phyloP scores from a whole-genome alignment of 2,329 filamentous ascomycete species.

The Hypomyces rosellus region DNA sequence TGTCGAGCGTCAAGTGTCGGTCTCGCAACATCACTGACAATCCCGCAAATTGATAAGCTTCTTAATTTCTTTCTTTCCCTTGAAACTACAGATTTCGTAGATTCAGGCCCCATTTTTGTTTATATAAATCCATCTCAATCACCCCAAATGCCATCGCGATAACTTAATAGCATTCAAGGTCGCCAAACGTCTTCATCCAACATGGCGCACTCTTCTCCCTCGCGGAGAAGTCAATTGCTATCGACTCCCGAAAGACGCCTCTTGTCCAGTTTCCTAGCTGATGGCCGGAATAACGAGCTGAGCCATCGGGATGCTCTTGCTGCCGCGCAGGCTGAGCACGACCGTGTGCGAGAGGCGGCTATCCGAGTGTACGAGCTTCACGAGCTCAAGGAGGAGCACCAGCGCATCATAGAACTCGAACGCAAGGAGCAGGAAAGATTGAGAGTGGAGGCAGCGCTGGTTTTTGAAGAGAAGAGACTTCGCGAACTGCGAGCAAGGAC shows the following conservation, averaged over 20 bases:
- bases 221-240: slow-evolving; percentile 31
- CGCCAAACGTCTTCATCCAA: not conserved
- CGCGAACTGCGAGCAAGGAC: slow-evolving; percentile 41
- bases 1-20: too few species aligned
- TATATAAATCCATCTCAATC: not conserved
- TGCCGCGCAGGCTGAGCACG: slow-evolving; percentile 59
- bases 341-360: slow-evolving; percentile 51
- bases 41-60: too few species aligned
- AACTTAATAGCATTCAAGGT: not conserved
- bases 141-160: slow-evolving; percentile 8
- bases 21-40: too few species aligned
- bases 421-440: slow-evolving; percentile 41
- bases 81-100: too few species aligned
- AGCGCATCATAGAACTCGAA: slow-evolving; percentile 38
- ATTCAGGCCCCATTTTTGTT: too few species aligned
- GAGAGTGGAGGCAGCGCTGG: slow-evolving; percentile 36
- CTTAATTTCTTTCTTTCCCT: too few species aligned
- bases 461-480: slow-evolving; percentile 42
- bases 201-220: slow-evolving; percentile 41
- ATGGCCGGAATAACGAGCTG: slow-evolving; percentile 55
- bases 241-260: slow-evolving; percentile 40
- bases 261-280: slow-evolving; percentile 54
- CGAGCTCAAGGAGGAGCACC: slow-evolving; percentile 38
- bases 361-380: slow-evolving; percentile 43
- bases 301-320: slow-evolving; percentile 60